phyloP scores from a whole-genome alignment of 495 filamentous ascomycete genomes.

The Monascus purpureus region DNA sequence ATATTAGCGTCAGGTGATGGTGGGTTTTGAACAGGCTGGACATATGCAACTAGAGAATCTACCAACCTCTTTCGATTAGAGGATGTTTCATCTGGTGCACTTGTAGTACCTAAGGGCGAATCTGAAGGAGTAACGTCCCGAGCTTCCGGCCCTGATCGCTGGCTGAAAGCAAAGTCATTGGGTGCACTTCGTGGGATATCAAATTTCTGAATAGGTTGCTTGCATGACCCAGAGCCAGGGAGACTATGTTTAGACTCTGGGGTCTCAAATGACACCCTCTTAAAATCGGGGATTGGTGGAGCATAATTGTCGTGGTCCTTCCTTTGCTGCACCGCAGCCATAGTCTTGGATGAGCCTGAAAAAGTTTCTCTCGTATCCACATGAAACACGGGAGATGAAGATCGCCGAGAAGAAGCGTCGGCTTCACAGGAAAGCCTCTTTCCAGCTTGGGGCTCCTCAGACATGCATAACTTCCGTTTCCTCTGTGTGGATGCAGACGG shows the following conservation, averaged over 20 bases:
- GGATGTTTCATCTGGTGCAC: slow-evolving; percentile 3
- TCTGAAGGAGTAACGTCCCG: not conserved
- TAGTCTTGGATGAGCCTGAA: not conserved
- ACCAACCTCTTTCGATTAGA: slow-evolving; percentile 20
- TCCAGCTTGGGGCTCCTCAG: not conserved
- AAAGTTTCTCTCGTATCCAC: not conserved
- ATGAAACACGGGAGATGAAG: too few relatives aligned
- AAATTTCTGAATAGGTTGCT: too few relatives aligned
- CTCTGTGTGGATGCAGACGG: slow-evolving; percentile 1
- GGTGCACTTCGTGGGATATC: too few relatives aligned
- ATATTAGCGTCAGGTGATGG: too few relatives aligned
- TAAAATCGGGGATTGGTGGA: not conserved
- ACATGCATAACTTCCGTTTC: slow-evolving; percentile 8
- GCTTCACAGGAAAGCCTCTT: too few relatives aligned
- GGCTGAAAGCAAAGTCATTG: not conserved
- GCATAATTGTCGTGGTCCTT: not conserved
- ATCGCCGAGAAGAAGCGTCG: too few relatives aligned
- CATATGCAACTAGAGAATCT: slow-evolving; percentile 16
- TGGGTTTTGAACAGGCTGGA: too few relatives aligned
- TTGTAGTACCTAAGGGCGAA: not conserved
- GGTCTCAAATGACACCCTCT: not conserved
- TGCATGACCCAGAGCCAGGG: not conserved
- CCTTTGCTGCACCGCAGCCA: not conserved
- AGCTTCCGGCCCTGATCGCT: not conserved
- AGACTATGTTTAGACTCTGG: not conserved